Conservation (phyloP, 2,329 filamentous ascomycete species). For the Alternaria sp. region DNA sequence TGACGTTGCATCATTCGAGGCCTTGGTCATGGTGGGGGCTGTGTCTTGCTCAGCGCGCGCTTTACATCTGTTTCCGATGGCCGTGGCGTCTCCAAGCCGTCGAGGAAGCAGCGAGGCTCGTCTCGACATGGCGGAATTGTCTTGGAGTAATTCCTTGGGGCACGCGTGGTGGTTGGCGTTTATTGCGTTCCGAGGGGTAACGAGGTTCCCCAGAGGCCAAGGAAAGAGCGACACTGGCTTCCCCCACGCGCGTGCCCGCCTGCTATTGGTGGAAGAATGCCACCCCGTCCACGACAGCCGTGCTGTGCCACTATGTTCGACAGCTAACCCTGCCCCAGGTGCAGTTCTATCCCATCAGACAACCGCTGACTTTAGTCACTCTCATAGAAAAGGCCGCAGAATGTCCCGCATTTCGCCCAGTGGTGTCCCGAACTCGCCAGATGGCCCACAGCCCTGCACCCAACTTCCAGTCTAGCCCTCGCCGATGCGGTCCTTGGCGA, state of each 20-base stretch:
- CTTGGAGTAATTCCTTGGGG: neutral
- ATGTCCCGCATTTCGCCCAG: constrained; percentile 43
- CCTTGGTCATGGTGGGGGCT: constrained; percentile 3
- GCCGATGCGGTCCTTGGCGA: constrained; percentile 32
- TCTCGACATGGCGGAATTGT: neutral
- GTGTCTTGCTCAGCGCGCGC: neutral
- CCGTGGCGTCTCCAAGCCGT: neutral
- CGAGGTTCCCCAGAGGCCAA: constrained; percentile 43
- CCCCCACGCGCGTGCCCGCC: constrained; percentile 33
- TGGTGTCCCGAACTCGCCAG: constrained; percentile 36
- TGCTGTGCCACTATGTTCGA: constrained; percentile 33
- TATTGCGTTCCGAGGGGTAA: constrained; percentile 9
- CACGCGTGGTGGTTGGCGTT: neutral
- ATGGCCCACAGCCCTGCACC: constrained; percentile 33
- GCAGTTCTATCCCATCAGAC: constrained; percentile 27
- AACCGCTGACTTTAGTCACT: constrained; percentile 45
- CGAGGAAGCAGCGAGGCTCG: neutral
- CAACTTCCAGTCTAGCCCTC: constrained; percentile 28
- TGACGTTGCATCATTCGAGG: constrained; percentile 15
- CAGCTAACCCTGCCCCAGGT: constrained; percentile 31
- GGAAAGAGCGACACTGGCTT: constrained; percentile 19
- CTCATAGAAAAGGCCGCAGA: constrained; percentile 40
- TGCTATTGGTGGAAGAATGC: constrained; percentile 42
- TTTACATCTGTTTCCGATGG: neutral
- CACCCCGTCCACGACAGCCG: constrained; percentile 13